These are phyloP conservation scores for Botrytis porri DNA, from an alignment of 2,329 filamentous ascomycete genomes.

Conservation along the genomic window DNA sequence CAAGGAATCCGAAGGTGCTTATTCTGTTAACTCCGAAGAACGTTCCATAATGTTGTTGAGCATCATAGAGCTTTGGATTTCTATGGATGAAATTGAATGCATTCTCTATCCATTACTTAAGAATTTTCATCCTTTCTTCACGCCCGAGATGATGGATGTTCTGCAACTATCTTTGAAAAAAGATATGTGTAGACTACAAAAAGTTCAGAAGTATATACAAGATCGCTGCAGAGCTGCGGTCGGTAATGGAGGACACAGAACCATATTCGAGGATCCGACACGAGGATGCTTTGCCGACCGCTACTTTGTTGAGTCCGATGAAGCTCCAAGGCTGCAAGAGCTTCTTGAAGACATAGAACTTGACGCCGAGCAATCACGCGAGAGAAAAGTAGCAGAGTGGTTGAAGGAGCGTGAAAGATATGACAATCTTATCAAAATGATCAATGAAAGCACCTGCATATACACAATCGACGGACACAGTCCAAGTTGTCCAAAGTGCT, in stretches of 20 bases:
- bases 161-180: conserved; percentile 48
- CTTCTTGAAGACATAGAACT: conserved; percentile 37
- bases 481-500: conserved; percentile 47
- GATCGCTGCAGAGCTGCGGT: conserved; percentile 35
- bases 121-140: conserved; percentile 52
- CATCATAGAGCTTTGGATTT: conserved; percentile 56
- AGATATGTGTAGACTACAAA: conserved; percentile 51
- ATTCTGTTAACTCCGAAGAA: conserved; percentile 46
- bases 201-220: conserved; percentile 50
- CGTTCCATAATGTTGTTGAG: conserved; percentile 52
- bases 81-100: conserved; percentile 50
- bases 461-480: conserved; percentile 37
- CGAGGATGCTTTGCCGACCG: conserved; percentile 38
- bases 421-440: conserved; percentile 40
- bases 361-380: conserved; percentile 33
- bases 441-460: conserved; percentile 38
- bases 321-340: conserved; percentile 25
- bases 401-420: conserved; percentile 38
- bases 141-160: conserved; percentile 49
- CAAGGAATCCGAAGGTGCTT: conserved; percentile 38
- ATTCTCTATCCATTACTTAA: conserved; percentile 46
- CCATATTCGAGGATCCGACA: conserved; percentile 47
- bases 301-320: conserved; percentile 33
- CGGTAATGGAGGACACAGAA: conserved; percentile 32
- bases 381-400: conserved; percentile 44